Evolutionary conservation across 345 rosid genomes (phyloP).

Genomic region (Acer saccharum): DNA sequence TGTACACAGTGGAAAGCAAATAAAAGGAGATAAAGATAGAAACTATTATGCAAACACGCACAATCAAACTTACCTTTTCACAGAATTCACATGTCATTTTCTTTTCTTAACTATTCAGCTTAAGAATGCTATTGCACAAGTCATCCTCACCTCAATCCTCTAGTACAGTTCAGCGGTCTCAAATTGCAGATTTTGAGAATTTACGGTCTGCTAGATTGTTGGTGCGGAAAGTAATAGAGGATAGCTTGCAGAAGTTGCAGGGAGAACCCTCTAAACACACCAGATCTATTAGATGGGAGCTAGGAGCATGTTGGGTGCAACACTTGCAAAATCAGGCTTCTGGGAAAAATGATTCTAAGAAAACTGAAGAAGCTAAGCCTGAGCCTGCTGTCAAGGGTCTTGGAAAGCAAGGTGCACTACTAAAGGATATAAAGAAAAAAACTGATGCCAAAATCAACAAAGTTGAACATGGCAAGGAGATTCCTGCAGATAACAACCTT

Average conservation of each 20-base stretch:
- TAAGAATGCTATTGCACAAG: slow-evolving; percentile 86
- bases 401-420: slow-evolving; percentile 91
- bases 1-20: background rate
- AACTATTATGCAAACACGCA: slow-evolving; percentile 4
- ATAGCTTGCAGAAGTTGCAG: slow-evolving; percentile 74
- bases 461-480: slow-evolving; percentile 61
- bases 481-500: slow-evolving; percentile 39
- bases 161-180: slow-evolving; percentile 54
- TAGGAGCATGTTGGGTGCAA: slow-evolving; percentile 96
- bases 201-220: slow-evolving; percentile 53
- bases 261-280: slow-evolving; percentile 49
- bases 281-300: slow-evolving; percentile 87
- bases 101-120: slow-evolving; percentile 49
- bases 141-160: slow-evolving; percentile 51
- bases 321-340: slow-evolving; percentile 92
- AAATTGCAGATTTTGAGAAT: slow-evolving; percentile 62
- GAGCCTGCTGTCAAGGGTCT: slow-evolving; percentile 94
- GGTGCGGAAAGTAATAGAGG: slow-evolving; percentile 71
- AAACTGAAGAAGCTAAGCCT: slow-evolving; percentile 69
- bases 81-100: background rate
- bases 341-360: slow-evolving; percentile 71
- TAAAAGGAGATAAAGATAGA: background rate
- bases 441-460: slow-evolving; percentile 64
- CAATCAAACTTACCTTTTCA: background rate
- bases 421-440: slow-evolving; percentile 88